Base-by-base conservation (phyloP, 768 basidiomycete species). In the Collybiopsis luxurians region DNA sequence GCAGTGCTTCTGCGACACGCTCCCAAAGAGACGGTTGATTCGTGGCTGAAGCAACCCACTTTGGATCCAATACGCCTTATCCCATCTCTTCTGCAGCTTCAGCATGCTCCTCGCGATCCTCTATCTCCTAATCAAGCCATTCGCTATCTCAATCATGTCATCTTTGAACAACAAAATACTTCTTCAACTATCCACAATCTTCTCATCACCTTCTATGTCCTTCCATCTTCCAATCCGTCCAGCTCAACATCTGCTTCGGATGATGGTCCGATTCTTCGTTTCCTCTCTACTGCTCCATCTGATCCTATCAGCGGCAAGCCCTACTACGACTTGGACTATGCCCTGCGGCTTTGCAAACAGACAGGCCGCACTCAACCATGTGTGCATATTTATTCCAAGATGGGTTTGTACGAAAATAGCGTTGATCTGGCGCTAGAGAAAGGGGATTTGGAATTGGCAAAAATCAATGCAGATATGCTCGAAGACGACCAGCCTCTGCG, bases 281-380 rank as follows among this genome's bases (percentile, higher is more conserved):
- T 97, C 75, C 80, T 99, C 24, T 82, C 84, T 17, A 81, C 82
- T 1, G 89, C 92, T 0, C 95, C 94, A 1, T 80, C 84, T 17
- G 86, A 98, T 68, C 88, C 93, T 0, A 69, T 90, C 28, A 92
- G 91, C 0, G 85, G 84, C 5, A 87, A 86, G 66, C 96, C 96
- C 2, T 96, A 94, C 69, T 98, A 94, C 70, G 95, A 98, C 65
- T 83, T 99, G 47, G 97, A 99, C 72, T 99, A 98, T 68, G 97
- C 97, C 1, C 69, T 99, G 55, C 84, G 97, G 17, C 71, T 98
- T 43, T 98, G 95, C 77, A 95, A 92, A 67, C 83, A 85, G 63
- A 79, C 88, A 36, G 83, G 85, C 9, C 76, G 91, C 40, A 90
- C 84, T 13, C 92, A 92, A 63, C 85, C 95, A 7, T 98, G 95